phyloP scores from a whole-genome alignment of 164 flowering plant species.

The Macadamia tetraphylla region DNA sequence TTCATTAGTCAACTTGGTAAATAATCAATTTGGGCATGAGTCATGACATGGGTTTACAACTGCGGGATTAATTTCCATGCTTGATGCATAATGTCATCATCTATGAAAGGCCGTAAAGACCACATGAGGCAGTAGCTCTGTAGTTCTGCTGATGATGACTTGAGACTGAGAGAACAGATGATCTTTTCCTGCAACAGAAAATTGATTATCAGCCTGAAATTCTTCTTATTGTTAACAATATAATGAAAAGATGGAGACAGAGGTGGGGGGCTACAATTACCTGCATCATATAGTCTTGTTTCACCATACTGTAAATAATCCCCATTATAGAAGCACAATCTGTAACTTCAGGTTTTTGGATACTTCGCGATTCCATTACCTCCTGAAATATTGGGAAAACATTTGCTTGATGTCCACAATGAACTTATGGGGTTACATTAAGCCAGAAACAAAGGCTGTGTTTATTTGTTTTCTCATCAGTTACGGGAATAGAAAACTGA shows the following conservation, averaged over 20 bases:
- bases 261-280: slow-evolving; percentile 23
- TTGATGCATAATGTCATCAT: slow-evolving; percentile 47
- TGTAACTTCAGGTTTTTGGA: slow-evolving; percentile 22
- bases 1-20: no score
- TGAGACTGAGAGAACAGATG: slow-evolving; percentile 38
- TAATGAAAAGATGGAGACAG: background rate
- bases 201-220: background rate
- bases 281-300: slow-evolving; percentile 74
- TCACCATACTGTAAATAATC: slow-evolving; percentile 56
- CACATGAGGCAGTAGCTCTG: slow-evolving; percentile 75
- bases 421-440: no score
- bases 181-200: slow-evolving; percentile 55
- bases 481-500: no score
- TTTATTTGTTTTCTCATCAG: no score
- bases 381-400: slow-evolving; percentile 16
- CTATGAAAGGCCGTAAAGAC: slow-evolving; percentile 66
- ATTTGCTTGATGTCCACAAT: background rate
- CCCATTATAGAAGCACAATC: slow-evolving; percentile 53
- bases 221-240: no score
- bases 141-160: slow-evolving; percentile 43
- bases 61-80: slow-evolving; percentile 47
- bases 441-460: no score
- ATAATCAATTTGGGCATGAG: no score
- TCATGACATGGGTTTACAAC: no score
- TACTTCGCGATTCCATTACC: slow-evolving; percentile 16